Evolutionary conservation across 176 grass and related monocot species (phyloP).

Genomic region (Oryza meyeriana): DNA sequence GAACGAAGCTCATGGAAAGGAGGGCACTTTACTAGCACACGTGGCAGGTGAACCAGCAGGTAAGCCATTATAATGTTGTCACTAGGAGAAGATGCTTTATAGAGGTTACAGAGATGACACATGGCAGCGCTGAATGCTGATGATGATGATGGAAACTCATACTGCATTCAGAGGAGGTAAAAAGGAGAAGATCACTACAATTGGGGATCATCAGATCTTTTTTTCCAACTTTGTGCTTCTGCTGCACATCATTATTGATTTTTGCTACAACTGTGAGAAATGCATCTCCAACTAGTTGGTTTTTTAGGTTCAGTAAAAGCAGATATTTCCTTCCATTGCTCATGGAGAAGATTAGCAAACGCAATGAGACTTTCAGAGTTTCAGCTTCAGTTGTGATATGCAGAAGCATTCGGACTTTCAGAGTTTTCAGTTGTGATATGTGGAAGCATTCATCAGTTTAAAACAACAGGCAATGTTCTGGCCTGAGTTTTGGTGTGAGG

Average conservation of each 20-base stretch:
- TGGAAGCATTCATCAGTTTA: too few species aligned
- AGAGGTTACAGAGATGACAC: conserved; percentile 7
- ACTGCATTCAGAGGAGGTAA: background rate
- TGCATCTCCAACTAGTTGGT: background rate
- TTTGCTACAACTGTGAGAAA: background rate
- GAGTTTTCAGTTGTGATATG: background rate
- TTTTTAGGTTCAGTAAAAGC: background rate
- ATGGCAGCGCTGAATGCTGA: background rate
- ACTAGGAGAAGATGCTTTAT: background rate
- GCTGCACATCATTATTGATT: conserved; percentile 1
- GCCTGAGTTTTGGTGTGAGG: background rate
- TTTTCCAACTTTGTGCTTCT: background rate
- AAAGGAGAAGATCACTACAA: background rate
- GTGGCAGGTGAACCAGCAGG: conserved; percentile 31
- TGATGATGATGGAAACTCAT: background rate
- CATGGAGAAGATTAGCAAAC: background rate
- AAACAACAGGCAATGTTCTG: background rate
- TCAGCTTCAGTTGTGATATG: background rate
- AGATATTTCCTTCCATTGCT: background rate
- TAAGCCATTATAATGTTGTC: background rate
- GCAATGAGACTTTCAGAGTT: background rate
- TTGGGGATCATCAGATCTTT: background rate
- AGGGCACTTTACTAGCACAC: background rate
- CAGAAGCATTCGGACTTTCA: background rate
- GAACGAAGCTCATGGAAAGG: conserved; percentile 21